Conservation (phyloP, 306 rosid species). For the barrel medic (Medicago truncatula) region DNA sequence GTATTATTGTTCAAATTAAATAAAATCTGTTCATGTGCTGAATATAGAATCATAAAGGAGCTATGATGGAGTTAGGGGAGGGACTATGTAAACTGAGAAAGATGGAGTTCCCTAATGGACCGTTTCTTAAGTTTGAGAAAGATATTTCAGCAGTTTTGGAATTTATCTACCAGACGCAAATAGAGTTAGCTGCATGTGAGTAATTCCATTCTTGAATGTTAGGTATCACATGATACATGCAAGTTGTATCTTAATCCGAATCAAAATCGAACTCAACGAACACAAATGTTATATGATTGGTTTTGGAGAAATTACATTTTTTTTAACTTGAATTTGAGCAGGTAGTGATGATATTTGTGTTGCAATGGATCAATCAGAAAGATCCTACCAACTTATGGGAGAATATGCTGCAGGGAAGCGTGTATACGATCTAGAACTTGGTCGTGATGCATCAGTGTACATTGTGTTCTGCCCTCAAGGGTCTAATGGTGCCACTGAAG, state of each 20-base stretch:
- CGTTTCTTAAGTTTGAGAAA: conserved; percentile 74
- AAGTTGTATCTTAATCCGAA: not conserved
- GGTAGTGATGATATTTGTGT: conserved; percentile 80
- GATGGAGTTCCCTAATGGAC: conserved; percentile 77
- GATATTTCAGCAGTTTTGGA: conserved; percentile 79
- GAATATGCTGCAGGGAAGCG: conserved; percentile 83
- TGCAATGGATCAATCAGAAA: conserved; percentile 83
- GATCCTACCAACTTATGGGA: conserved; percentile 88
- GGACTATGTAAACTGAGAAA: conserved; percentile 83
- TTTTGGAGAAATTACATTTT: too few relatives aligned
- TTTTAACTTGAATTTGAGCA: conserved; percentile 41
- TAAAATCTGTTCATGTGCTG: conserved; percentile 5
- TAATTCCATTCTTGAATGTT: conserved; percentile 25
- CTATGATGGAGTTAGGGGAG: conserved; percentile 96
- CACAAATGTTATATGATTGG: too few relatives aligned
- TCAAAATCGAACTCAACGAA: not conserved
- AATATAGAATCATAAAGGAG: conserved; percentile 85
- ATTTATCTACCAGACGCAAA: conserved; percentile 86
- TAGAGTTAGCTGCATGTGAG: conserved; percentile 95
- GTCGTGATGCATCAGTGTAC: conserved; percentile 50
- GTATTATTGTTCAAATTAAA: conserved; percentile 16
- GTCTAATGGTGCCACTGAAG: conserved; percentile 46
- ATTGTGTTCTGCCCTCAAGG: conserved; percentile 66
- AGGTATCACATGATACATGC: not conserved
- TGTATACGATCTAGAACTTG: conserved; percentile 63